Percentiles rank a stretch among this genome's conserved stretches.
Conservation (phyloP, 164 flowering plant species). For the Sextonia rubra region DNA sequence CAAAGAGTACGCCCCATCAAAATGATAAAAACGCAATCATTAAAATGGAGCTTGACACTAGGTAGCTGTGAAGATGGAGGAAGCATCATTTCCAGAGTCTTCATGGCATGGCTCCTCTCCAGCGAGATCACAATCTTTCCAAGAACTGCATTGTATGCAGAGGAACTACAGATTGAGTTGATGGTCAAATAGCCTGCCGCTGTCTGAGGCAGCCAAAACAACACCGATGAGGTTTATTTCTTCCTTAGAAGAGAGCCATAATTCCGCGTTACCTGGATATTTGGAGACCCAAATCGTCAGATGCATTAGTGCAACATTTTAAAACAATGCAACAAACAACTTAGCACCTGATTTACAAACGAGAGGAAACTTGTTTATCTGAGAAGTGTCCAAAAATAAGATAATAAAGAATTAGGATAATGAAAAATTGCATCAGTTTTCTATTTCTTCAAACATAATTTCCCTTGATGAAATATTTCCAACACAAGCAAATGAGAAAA, state of each 20-base stretch:
- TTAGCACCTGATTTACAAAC: neutral
- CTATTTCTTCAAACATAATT: no score
- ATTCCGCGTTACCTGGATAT: slow-evolving; percentile 56
- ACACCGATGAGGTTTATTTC: slow-evolving; percentile 18
- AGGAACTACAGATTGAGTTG: neutral
- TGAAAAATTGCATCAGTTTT: neutral
- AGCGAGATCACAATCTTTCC: no score
- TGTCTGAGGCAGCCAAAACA: neutral
- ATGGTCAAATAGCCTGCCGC: neutral
- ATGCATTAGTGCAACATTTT: neutral
- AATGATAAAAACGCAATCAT: no score
- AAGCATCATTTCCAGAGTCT: no score
- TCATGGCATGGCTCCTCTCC: no score
- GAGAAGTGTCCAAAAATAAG: no score
- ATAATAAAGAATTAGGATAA: neutral
- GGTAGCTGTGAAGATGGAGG: no score
- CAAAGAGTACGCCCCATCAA: no score
- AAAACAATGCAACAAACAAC: neutral
- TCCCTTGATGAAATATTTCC: neutral
- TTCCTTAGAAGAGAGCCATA: slow-evolving; percentile 71
- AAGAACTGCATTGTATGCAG: neutral
- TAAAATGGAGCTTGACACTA: no score
- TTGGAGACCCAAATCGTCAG: neutral
- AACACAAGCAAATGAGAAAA: neutral
- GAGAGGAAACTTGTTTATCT: no score